Base-by-base conservation (phyloP, 805 yeast species). In the Lipomyces sp. region DNA sequence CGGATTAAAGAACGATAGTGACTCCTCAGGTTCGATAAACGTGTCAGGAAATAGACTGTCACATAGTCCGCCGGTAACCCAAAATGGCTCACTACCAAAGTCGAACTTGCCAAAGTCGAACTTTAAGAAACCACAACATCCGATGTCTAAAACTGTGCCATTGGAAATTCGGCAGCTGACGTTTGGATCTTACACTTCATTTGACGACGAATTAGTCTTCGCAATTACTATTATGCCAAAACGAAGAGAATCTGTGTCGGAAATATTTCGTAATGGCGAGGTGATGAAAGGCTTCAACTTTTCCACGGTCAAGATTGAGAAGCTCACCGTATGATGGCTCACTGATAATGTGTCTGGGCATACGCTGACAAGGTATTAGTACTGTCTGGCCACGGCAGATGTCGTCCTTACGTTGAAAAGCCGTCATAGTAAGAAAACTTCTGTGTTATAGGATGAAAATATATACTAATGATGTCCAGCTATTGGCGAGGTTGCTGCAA, bases 351-450 rank as follows among this genome's bases (percentile, higher is more conserved):
- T n/a, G 7, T 51, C 15, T 18, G 1, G 13, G 11, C 45, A 13
- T 13, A n/a, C 10, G 32, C 18, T 24, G 34, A 8, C 50, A 42
- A 3, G 54, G 30, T 30, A 18, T n/a, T 33, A 66, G 64, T 66
- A 66, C 35, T 67, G 66, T 37, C 62, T 61, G 29, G 54, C 56
- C 2, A 29, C 66, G 10, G 50, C 33, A 13, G 62, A 62, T 15
- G 34, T 64, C 50, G 57, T 56, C 33, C 45, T 67, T 6, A 67
- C 57, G 34, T 29, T 67, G 55, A 60, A 61, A 11, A 59, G 63
- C 13, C 63, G 70, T 11, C 57, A 60, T 32, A 63, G 67, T 64
- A 42, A 30, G 64, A 18, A 30, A 11, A 2, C 4, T 45, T 11
- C 10, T 29, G 1, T 3, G 10, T 13, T 18, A 13, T 24, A 11